Evolutionary conservation across 1,139 yeast genomes (phyloP).

Genomic region (Eremothecium cymbalariae): DNA sequence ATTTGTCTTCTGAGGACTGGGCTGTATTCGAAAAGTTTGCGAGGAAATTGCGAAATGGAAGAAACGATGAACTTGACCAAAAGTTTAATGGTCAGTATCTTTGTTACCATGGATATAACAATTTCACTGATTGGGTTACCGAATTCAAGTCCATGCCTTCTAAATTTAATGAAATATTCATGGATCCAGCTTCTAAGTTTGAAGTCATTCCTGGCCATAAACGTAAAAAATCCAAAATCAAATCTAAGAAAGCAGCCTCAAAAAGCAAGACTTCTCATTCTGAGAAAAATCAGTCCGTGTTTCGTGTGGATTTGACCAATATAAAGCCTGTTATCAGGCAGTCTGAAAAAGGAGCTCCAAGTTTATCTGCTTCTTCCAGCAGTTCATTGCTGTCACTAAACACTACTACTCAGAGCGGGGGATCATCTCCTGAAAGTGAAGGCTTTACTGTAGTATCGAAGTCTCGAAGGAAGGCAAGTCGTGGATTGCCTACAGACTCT

Average conservation of each 20-base stretch:
- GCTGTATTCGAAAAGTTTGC: slow-evolving; percentile 28
- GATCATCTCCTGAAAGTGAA: not conserved
- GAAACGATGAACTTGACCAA: too few relatives aligned
- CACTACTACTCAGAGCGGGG: not conserved
- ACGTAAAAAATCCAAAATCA: slow-evolving; percentile 5
- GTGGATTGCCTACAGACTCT: too few relatives aligned
- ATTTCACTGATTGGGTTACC: slow-evolving; percentile 14
- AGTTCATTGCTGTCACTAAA: slow-evolving; percentile 4
- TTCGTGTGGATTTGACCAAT: too few relatives aligned
- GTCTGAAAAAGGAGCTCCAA: too few relatives aligned
- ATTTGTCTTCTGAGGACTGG: slow-evolving; percentile 30
- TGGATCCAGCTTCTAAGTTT: slow-evolving; percentile 39
- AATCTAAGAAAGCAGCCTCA: slow-evolving; percentile 2
- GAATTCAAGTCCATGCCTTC: slow-evolving; percentile 32
- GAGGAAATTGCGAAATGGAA: too few relatives aligned
- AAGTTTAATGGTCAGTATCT: not conserved
- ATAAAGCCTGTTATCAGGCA: too few relatives aligned
- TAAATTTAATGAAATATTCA: slow-evolving; percentile 43
- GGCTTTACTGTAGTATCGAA: not conserved
- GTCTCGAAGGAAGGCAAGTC: not conserved
- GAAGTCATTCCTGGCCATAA: slow-evolving; percentile 43
- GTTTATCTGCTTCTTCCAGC: too few relatives aligned
- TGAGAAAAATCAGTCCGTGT: too few relatives aligned
- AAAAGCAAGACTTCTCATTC: too few relatives aligned
- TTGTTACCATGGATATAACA: not conserved